Base-by-base conservation (phyloP, 2,329 filamentous ascomycete genomes). In the Curvularia lunata region DNA sequence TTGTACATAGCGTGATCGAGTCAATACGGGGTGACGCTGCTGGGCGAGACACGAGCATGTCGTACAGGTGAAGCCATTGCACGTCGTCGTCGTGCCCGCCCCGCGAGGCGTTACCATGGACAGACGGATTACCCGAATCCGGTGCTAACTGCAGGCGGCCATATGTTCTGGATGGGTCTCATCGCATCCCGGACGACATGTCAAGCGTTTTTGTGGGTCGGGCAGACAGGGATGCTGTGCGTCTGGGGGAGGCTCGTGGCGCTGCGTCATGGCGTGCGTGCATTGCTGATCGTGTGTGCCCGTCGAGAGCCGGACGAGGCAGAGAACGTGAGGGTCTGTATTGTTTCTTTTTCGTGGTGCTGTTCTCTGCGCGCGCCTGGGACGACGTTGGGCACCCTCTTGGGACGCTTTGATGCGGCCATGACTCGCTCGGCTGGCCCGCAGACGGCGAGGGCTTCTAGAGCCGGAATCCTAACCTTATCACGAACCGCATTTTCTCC, bases 401-500 rank as follows among this genome's bases (percentile, higher is more conserved):
- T 34, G 16, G 37, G 25, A 54, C 12, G 48, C 42, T 32, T 38
- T 19, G 40, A 37, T 41, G 48, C 46, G 47, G 34, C 45, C 34
- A 40, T 50, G 55, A 58, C 51, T 45, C 58, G 58, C 59, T 61
- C 56, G 59, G 59, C 59, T 58, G 51, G 50, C 46, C 40, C 42
- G 46, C 30, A 25, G 40, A 46, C 55, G 51, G 52, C 30, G 41
- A 46, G 40, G 28, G 51, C 50, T 55, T 55, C 41, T 38, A 42
- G 52, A 47, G 47, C 48, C 48, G 48, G 55, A 52, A 48, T 54
- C 55, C 49, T 55, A 54, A 66, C 67, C 67, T 70, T 71, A 70
- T 72, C 71, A 73, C 70, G 64, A 65, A 65, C 63, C 64, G 65
- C 69, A 70, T 68, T 54, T 70, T 52, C 54, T 51, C 69, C 69